Evolutionary conservation across 306 rosid genomes (phyloP), one percentile per base, ranked within the genome.

Genomic region (Dryas alaskensis): DNA sequence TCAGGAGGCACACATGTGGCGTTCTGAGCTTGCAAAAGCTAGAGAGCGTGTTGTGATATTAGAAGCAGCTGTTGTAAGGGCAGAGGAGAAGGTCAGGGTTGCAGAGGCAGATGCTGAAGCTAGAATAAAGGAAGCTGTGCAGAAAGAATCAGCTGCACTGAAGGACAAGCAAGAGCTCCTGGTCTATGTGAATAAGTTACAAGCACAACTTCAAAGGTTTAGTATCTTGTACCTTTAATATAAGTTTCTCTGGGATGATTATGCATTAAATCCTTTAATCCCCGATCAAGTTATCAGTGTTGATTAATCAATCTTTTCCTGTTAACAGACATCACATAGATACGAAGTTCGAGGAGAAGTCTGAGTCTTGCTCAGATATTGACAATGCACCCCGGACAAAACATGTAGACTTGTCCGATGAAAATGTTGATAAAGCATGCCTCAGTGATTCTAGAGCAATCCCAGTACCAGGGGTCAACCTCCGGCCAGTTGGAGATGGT

Each of bases 341-440:
- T 78, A 77, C 92, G 46, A 81, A 84, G 79, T 83, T 91, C 31
- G 92, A 92, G 78, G 87, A 87, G 86, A 90, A 92, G 87, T 80
- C 89, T 0, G 98, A 92, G 85, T 86, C 97, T 75, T 84, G 91
- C 87, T 87, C 95, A 19, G 92, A 87, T 74, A 70, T 53, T 7
- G 73, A 70, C 43, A 76, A 68, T 51, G 45, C 83, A 42, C 81
- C 87, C 42, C 73, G 84, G 70, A 95, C 99, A 17, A 95, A 95
- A 85, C 99, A 88, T 22, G 92, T 92, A 19, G 99, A 95, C 75
- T 87, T 83, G 47, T 92, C 93, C 0, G 89, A 88, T 7, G 97
- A 85, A 76, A 92, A 95, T 76, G 98, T 95, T 73, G 99, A 95
- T 74, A 95, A 95, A 84, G 99, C 99, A 61, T 95, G 99, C 85